Conservation (phyloP, 768 basidiomycete genomes). For the Leccinum disarticulatum region DNA sequence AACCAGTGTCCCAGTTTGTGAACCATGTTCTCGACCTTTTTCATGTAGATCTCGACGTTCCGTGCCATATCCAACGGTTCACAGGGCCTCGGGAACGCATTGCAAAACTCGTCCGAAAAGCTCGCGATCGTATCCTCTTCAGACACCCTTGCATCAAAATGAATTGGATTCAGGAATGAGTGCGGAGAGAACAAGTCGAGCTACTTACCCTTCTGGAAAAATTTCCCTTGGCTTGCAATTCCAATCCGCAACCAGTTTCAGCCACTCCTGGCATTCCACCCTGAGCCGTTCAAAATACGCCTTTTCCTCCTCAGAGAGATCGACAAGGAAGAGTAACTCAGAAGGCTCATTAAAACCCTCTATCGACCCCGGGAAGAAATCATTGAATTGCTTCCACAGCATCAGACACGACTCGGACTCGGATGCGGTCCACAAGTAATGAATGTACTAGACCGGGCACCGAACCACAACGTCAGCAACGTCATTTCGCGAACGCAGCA, state of each 20-base stretch:
- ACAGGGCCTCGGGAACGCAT: slow-evolving; percentile 18
- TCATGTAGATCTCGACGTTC: slow-evolving; percentile 26
- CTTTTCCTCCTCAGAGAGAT: slow-evolving; percentile 25
- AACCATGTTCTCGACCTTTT: slow-evolving; percentile 26
- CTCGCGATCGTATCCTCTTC: slow-evolving; percentile 10
- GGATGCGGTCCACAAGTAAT: slow-evolving; percentile 26
- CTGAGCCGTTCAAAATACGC: slow-evolving; percentile 15
- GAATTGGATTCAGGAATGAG: not conserved
- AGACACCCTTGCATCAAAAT: slow-evolving; percentile 11
- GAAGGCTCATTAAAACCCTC: slow-evolving; percentile 13
- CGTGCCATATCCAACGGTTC: slow-evolving; percentile 7
- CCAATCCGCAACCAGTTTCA: slow-evolving; percentile 21
- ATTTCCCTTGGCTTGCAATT: slow-evolving; percentile 14
- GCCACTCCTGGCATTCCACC: slow-evolving; percentile 19
- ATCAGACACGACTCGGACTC: slow-evolving; percentile 27
- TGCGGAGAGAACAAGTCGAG: not conserved
- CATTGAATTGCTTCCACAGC: slow-evolving; percentile 20
- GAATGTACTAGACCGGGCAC: too few species aligned
- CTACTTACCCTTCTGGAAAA: slow-evolving; percentile 7
- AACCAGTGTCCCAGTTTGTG: slow-evolving; percentile 27
- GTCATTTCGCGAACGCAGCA: too few species aligned
- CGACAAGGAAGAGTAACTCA: slow-evolving; percentile 22
- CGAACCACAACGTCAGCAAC: too few species aligned
- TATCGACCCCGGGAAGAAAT: slow-evolving; percentile 25
- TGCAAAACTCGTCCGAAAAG: slow-evolving; percentile 22